Percentiles rank a stretch among this genome's conserved stretches.
Evolutionary conservation across 73 alveolate genomes (phyloP).

Genomic region (Paraurostyla sp.): DNA sequence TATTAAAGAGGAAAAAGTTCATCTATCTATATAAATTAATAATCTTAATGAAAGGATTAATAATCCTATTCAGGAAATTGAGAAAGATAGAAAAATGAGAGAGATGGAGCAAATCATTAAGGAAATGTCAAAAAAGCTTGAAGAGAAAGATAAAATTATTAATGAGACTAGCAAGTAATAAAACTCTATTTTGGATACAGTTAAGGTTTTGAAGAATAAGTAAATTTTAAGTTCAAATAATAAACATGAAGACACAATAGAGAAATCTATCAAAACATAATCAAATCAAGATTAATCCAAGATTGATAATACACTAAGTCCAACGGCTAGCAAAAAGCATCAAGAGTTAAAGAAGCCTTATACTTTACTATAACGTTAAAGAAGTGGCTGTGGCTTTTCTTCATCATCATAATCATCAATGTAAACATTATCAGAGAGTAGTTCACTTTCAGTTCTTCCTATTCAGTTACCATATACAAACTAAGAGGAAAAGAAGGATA

Average conservation of each 20-base stretch:
- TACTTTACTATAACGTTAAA: background rate
- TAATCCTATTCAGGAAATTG: background rate
- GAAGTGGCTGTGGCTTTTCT: background rate
- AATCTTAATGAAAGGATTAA: too few relatives aligned
- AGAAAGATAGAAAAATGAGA: slow-evolving; percentile 18
- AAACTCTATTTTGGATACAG: background rate
- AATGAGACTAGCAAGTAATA: slow-evolving; percentile 5
- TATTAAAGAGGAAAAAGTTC: background rate
- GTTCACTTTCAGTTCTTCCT: background rate
- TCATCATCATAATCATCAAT: background rate
- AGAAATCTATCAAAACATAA: background rate
- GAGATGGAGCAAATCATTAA: slow-evolving; percentile 46
- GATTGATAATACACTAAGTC: too few relatives aligned
- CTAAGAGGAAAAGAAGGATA: background rate
- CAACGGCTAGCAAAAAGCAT: background rate
- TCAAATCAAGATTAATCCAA: too few relatives aligned
- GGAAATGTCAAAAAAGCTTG: slow-evolving; percentile 35
- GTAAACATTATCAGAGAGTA: background rate
- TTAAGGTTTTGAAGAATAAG: background rate
- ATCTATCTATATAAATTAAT: background rate
- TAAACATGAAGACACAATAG: background rate
- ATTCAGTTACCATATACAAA: background rate
- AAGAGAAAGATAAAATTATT: slow-evolving; percentile 33
- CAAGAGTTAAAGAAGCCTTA: background rate
- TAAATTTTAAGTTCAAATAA: background rate